A percentile compares a stretch with the other conserved stretches of the same genome.
phyloP scores from a whole-genome alignment of 306 rosid genomes.

The Vigna trinervia region DNA sequence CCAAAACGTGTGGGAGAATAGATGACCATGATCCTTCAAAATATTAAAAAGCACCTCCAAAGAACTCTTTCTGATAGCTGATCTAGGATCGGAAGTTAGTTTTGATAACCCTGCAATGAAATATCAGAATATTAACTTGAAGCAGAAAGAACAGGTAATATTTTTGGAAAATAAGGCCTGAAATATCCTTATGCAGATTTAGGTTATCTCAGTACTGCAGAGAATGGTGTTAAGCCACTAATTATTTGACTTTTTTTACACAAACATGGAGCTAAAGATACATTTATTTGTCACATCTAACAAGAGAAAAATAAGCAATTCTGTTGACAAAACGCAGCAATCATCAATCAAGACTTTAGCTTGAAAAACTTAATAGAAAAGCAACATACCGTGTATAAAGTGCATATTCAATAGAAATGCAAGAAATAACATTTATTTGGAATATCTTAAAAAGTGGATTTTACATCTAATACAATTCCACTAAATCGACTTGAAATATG shows the following conservation, averaged over 20 bases:
- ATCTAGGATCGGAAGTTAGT: slow-evolving; percentile 89
- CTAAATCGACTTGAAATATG: no score
- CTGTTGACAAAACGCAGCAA: slow-evolving; percentile 11
- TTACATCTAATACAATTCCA: no score
- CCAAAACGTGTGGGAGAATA: slow-evolving; percentile 84
- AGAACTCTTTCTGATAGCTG: slow-evolving; percentile 96
- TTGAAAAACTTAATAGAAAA: background rate
- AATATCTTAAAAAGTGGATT: no score
- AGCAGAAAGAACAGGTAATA: slow-evolving; percentile 35
- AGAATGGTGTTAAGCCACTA: slow-evolving; percentile 36
- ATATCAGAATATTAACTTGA: slow-evolving; percentile 27
- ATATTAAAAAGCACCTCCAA: slow-evolving; percentile 97
- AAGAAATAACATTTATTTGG: slow-evolving; percentile 11
- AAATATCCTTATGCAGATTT: slow-evolving; percentile 18
- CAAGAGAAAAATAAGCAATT: slow-evolving; percentile 16
- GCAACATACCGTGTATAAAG: slow-evolving; percentile 16
- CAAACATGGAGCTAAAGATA: slow-evolving; percentile 35
- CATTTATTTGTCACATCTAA: background rate
- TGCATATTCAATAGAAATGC: background rate
- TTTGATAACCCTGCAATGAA: slow-evolving; percentile 83
- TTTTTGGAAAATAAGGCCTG: background rate
- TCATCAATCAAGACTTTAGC: slow-evolving; percentile 8
- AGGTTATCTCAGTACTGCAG: slow-evolving; percentile 21
- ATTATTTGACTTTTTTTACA: slow-evolving; percentile 15
- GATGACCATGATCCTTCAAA: slow-evolving; percentile 95